phyloP scores from a whole-genome alignment of 768 basidiomycete species.

The Crassisporium funariophilum region DNA sequence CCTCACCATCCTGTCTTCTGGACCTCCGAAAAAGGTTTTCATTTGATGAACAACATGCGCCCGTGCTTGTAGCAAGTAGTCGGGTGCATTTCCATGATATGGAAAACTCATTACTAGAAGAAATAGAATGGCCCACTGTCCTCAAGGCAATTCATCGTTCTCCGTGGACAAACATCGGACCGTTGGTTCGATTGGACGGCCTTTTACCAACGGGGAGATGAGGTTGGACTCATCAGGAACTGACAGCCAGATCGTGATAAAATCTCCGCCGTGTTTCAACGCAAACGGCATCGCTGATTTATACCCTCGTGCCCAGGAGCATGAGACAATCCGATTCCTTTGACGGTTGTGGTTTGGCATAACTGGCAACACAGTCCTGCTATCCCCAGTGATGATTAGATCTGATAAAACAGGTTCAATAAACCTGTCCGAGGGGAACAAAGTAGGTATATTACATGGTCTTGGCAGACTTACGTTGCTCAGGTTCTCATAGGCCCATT shows the following conservation, averaged over 20 bases:
- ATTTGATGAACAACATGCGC: conserved; percentile 14
- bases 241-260: conserved; percentile 2
- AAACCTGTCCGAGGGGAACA: conserved; percentile 20
- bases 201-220: too few relatives aligned
- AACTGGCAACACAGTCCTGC: neutral
- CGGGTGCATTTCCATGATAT: conserved; percentile 3
- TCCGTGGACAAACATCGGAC: neutral
- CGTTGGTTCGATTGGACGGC: neutral
- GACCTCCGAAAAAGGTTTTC: conserved; percentile 18
- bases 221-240: neutral
- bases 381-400: conserved; percentile 4
- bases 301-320: conserved; percentile 3
- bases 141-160: neutral
- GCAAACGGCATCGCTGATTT: conserved; percentile 1
- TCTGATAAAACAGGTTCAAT: conserved; percentile 6
- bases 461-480: conserved; percentile 14
- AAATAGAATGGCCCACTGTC: neutral
- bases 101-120: conserved; percentile 1
- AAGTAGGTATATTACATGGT: conserved; percentile 8
- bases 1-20: conserved; percentile 21
- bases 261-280: conserved; percentile 3
- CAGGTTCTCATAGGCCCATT: conserved; percentile 9
- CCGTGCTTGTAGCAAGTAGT: conserved; percentile 3
- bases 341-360: neutral
- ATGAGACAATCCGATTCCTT: conserved; percentile 1